Conservation (phyloP, 129 eudicot genomes). For the Tanacetum coccineum region DNA sequence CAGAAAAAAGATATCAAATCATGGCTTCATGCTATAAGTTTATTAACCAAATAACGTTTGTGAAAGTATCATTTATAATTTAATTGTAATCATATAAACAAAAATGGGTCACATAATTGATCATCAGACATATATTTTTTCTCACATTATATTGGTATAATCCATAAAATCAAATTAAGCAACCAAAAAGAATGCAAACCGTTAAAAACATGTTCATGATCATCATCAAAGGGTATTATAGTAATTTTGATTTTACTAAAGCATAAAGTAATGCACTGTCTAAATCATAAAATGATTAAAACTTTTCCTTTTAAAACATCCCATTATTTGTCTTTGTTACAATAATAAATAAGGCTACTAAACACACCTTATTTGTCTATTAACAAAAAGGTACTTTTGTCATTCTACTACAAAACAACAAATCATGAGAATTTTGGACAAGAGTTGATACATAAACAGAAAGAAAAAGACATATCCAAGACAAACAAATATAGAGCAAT, state of each 20-base stretch:
- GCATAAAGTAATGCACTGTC: neutral
- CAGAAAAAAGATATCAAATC: neutral
- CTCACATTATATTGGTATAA: too few relatives aligned
- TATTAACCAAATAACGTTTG: neutral
- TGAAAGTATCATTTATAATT: neutral
- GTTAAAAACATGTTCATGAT: neutral
- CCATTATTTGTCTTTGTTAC: neutral
- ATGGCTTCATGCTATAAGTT: neutral
- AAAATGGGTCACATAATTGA: neutral
- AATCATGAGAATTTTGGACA: neutral
- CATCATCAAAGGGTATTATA: neutral
- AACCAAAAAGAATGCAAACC: neutral
- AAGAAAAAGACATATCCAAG: constrained; percentile 12
- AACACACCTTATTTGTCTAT: neutral
- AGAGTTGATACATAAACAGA: neutral
- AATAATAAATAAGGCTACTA: too few relatives aligned
- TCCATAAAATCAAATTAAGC: neutral
- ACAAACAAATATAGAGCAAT: constrained; percentile 20
- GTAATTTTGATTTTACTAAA: neutral
- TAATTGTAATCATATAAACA: too few relatives aligned
- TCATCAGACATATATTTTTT: neutral
- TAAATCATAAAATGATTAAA: neutral
- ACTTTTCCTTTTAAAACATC: constrained; percentile 12
- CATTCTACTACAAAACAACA: neutral
- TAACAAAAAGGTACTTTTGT: constrained; percentile 9